Evolutionary conservation across 257 asterid genomes (phyloP), one percentile per base, ranked within the genome.

Genomic region (Solanum raphanifolium): DNA sequence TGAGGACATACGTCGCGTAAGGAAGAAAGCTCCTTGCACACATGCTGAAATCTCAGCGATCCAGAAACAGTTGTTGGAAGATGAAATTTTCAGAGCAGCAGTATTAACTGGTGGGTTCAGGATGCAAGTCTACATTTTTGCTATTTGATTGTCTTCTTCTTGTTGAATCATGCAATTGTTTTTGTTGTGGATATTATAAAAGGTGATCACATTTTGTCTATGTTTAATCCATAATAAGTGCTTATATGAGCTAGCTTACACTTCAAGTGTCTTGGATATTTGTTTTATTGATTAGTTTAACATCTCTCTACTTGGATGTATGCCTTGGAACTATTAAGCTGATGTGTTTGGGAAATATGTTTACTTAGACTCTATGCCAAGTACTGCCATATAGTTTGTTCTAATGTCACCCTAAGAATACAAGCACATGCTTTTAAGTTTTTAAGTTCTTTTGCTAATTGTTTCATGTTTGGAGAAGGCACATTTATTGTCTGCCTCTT

Each of bases 21-120:
- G 99, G 90, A 96, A 93, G 90, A 96, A 95, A 91, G 99, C 99
- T 88, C 98, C 99, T 72, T 96, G 99, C 82, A 93, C 98, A 5
- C 94, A 83, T 83, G 89, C 94, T 88, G 99, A 96, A 87, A 95
- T 96, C 84, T 89, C 97, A 18, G 88, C 89, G 91, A 94, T 96
- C 85, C 92, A 88, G 93, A 94, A 91, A 74, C 95, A 93, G 87
- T 87, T 90, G 83, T 86, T 93, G 92, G 98, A 92, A 82, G 98
- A 96, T 86, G 94, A 92, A 84, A 87, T 90, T 83, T 95, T 95
- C 88, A 89, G 88, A 75, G 94, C 91, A 88, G 91, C 98, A 69
- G 52, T 92, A 84, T 87, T 89, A 86, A 90, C 92, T 39, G 99
- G 99, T 95, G 87, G 90, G 94, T 89, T 72, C 89, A 84, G 88